Conservation (phyloP, 768 basidiomycete species). For the Termitomyces sp. region DNA sequence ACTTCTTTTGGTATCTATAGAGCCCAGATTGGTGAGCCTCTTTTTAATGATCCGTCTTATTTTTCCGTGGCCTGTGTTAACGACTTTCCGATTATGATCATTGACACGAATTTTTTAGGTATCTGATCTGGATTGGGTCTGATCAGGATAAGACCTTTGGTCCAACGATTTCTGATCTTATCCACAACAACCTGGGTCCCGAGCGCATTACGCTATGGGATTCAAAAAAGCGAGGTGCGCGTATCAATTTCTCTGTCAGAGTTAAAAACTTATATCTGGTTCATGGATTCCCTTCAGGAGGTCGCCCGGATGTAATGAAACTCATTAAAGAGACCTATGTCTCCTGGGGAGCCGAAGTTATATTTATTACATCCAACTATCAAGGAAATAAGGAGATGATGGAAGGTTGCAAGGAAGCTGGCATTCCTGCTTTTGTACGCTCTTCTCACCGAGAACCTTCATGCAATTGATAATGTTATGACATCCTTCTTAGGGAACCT, state of each 20-base stretch:
- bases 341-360: conserved; percentile 75
- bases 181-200: conserved; percentile 61
- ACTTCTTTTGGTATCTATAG: conserved; percentile 21
- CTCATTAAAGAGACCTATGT: conserved; percentile 67
- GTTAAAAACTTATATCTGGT: background rate
- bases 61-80: conserved; percentile 8
- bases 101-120: conserved; percentile 39
- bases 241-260: background rate
- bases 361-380: conserved; percentile 80
- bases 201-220: conserved; percentile 78
- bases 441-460: background rate
- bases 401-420: conserved; percentile 70
- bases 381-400: conserved; percentile 79
- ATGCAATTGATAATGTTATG: background rate
- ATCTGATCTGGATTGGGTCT: conserved; percentile 80
- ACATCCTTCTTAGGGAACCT: conserved; percentile 50
- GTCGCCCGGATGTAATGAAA: conserved; percentile 77
- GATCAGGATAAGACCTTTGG: conserved; percentile 86
- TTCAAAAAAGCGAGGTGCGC: conserved; percentile 64
- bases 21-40: conserved; percentile 43
- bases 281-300: conserved; percentile 31
- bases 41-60: conserved; percentile 11
- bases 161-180: conserved; percentile 72
- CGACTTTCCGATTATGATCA: background rate
- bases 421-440: conserved; percentile 63